phyloP scores from a whole-genome alignment of 1,284 basidiomycete species.

The Entoloma clypeatum region DNA sequence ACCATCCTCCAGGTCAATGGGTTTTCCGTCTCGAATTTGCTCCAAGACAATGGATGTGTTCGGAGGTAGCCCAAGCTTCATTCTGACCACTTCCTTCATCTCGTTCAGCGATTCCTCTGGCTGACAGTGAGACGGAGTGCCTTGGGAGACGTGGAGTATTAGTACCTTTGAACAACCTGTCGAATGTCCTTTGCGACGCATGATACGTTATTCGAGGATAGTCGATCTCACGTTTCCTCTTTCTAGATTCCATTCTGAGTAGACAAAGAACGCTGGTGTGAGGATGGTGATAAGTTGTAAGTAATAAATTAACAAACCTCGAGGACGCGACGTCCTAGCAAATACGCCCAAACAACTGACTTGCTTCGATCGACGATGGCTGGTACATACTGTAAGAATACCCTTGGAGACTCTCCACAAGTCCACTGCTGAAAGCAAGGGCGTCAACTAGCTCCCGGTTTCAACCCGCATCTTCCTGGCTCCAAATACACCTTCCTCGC shows the following conservation, averaged over 20 bases:
- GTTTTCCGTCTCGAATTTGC: conserved; percentile 50
- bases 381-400: conserved; percentile 30
- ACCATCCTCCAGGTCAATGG: conserved; percentile 73
- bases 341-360: conserved; percentile 13
- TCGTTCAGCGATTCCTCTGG: conserved; percentile 58
- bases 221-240: conserved; percentile 43
- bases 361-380: conserved; percentile 28
- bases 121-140: conserved; percentile 3
- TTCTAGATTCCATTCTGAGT: conserved; percentile 34
- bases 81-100: conserved; percentile 51
- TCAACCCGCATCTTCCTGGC: conserved; percentile 81
- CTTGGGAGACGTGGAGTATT: conserved; percentile 10
- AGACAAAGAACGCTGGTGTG: conserved; percentile 15
- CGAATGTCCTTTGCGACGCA: conserved; percentile 47
- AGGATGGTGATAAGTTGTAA: conserved; percentile 7
- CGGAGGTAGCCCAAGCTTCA: conserved; percentile 51
- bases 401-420: conserved; percentile 7
- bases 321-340: conserved; percentile 9
- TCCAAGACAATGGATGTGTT: conserved; percentile 44
- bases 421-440: conserved; percentile 8
- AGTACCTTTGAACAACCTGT: conserved; percentile 62
- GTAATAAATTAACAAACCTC: conserved; percentile 3
- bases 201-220: conserved; percentile 56
- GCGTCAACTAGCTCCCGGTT: conserved; percentile 55
- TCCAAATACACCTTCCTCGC: conserved; percentile 74